Evolutionary conservation across 2,329 filamentous ascomycete genomes (phyloP), one percentile per base, ranked within the genome.

Genomic region (Penicillium palitans): DNA sequence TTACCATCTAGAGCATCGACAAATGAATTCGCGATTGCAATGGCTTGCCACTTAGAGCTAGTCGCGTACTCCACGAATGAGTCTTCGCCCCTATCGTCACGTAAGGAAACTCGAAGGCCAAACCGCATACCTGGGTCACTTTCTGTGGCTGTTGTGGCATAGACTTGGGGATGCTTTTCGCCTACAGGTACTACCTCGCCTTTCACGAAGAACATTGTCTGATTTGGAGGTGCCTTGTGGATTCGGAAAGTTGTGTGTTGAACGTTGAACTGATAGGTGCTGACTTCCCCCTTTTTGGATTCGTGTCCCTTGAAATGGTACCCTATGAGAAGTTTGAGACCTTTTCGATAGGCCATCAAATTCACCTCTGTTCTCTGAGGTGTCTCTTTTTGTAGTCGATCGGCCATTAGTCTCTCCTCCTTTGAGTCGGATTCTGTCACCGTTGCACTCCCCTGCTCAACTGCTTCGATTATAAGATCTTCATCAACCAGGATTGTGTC

Each of bases 251-350:
- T 41, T 35, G 37, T 13, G 15, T 56, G 29, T 24, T 50, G 42
- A 37, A 56, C n/a, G n/a, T 40, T 44, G 42, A 50, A 56, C n/a
- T 39, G 25, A 29, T 49, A 56, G n/a, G 46, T 44, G 24, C 53
- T 56, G 27, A 29, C 15, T 24, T 25, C 6, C 6, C n/a, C 37
- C 31, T 56, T 44, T 7, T 31, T 31, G 2, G 29, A 31, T 31
- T 31, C 29, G 1, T 31, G 3, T 31, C 29, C 29, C 29, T 31
- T 31, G 9, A 31, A 31, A 12, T 31, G 9, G 29, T 4, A 31
- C 9, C 29, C 29, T 12, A 31, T 31, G 10, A 31, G 29, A 31
- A 12, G 29, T 31, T 31, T 31, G 9, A 4, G 29, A 31, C 29
- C 1, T 31, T 9, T 12, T 31, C 10, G 2, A 31, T 31, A 31